Evolutionary conservation across 1,284 basidiomycete genomes (phyloP), one percentile per base, ranked within the genome.

Genomic region (Rhodotorula sp.): DNA sequence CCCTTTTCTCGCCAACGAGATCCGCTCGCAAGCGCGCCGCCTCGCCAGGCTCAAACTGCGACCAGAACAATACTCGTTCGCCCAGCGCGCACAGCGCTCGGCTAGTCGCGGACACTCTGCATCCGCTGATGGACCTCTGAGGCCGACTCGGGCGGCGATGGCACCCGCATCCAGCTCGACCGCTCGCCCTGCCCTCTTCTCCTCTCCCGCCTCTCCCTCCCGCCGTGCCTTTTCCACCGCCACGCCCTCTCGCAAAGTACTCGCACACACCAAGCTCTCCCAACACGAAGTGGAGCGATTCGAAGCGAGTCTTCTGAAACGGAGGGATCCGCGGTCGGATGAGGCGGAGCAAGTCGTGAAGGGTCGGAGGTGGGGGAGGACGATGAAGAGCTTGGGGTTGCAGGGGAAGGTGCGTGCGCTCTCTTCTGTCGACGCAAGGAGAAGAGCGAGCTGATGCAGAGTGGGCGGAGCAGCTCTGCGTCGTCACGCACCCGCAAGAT

Each of bases 11-110:
- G n/a, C 32, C 9, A 24, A 15, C 8, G 8, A 34, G 3, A 27
- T 60, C 13, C 59, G 59, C 48, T 9, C 34, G 17, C 48, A 60
- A 20, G 48, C 59, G 4, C 48, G 59, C 59, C n/a, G 27, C n/a
- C 48, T 60, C 34, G 48, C 59, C 32, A 20, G 10, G n/a, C n/a
- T 51, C 24, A 51, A 24, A 11, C 49, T 60, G 15, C 30, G 34
- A 20, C 59, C 59, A 13, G 59, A 55, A 8, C 32, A 29, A 30
- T 53, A 27, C 30, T 17, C 7, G 29, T 29, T 22, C 52, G 52
- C 15, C 24, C 47, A 36, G 36, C 36, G 8, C 13, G 6, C 36
- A 8, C 36, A 36, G 36, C 36, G 8, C 13, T 36, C 36, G 13
- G 36, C 36, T 13, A 36, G 36, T 36, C 36, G 36, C 36, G 36